Evolutionary conservation across 345 rosid species (phyloP).

Genomic region (Aquilaria malaccensis): DNA sequence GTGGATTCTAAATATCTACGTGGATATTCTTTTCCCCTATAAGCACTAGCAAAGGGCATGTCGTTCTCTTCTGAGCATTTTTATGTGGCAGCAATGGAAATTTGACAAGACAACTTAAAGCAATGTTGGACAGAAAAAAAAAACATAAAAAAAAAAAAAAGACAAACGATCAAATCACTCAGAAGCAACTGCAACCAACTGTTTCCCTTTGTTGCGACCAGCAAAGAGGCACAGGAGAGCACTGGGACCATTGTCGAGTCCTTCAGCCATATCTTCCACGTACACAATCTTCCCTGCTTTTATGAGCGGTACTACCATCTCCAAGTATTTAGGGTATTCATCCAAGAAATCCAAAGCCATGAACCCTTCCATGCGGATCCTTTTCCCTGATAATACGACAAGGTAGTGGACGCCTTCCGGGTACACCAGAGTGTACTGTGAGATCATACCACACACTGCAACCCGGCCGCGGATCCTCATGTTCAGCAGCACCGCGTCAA

Average conservation of each 20-base stretch:
- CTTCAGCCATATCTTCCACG: conserved; percentile 36
- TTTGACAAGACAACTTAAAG: too few species aligned
- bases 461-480: conserved; percentile 32
- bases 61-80: too few species aligned
- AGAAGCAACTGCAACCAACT: conserved; percentile 26
- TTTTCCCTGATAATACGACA: conserved; percentile 13
- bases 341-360: conserved; percentile 18
- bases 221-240: conserved; percentile 36
- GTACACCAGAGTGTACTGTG: conserved; percentile 29
- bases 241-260: conserved; percentile 36
- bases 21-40: conserved; percentile 74
- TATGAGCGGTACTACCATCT: conserved; percentile 27
- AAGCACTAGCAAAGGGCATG: background rate
- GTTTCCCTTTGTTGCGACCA: conserved; percentile 41
- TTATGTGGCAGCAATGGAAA: too few species aligned
- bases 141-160: too few species aligned
- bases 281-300: conserved; percentile 35
- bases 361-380: conserved; percentile 35
- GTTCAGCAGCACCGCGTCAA: conserved; percentile 39
- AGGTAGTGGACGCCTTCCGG: conserved; percentile 30
- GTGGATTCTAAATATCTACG: conserved; percentile 84
- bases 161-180: conserved; percentile 15
- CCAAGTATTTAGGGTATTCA: conserved; percentile 25
- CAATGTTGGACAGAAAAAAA: too few species aligned
- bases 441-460: conserved; percentile 43